Evolutionary conservation across 495 filamentous ascomycete genomes (phyloP).

Genomic region (Choiromyces venosus): DNA sequence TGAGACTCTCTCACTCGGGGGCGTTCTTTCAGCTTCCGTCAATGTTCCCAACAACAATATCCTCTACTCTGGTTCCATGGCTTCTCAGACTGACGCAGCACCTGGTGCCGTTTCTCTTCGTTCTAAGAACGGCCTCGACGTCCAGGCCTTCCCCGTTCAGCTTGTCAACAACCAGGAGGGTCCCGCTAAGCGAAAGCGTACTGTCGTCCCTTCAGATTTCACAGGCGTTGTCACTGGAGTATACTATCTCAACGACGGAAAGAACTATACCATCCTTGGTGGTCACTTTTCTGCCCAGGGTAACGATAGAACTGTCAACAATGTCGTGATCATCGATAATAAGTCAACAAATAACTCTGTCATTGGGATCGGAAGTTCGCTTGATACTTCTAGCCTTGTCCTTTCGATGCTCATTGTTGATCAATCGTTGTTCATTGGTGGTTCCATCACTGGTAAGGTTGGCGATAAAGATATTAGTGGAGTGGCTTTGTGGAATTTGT

Average conservation of each 20-base stretch:
- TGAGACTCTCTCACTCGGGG: constrained; percentile 59
- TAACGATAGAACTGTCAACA: constrained; percentile 68
- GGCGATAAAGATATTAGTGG: constrained; percentile 61
- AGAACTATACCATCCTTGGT: constrained; percentile 81
- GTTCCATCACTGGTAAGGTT: constrained; percentile 65
- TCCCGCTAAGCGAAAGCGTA: constrained; percentile 51
- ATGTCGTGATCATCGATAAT: constrained; percentile 67
- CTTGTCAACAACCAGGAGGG: constrained; percentile 48
- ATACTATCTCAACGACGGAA: constrained; percentile 58
- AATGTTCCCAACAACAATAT: constrained; percentile 56
- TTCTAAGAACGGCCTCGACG: constrained; percentile 46
- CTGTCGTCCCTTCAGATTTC: constrained; percentile 47
- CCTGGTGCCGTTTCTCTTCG: constrained; percentile 63
- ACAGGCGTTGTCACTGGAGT: constrained; percentile 67
- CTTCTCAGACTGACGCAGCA: constrained; percentile 62
- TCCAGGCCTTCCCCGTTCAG: constrained; percentile 55
- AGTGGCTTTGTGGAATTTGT: constrained; percentile 73
- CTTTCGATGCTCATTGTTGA: constrained; percentile 59
- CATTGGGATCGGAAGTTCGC: constrained; percentile 60
- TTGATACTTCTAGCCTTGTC: constrained; percentile 70
- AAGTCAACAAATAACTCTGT: constrained; percentile 55
- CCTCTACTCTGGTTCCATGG: constrained; percentile 72
- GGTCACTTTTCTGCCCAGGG: constrained; percentile 75
- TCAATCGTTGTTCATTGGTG: constrained; percentile 74
- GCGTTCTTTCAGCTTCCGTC: constrained; percentile 63